These are phyloP conservation scores for Magnusiomyces paraingens DNA, from an alignment of 1,139 yeast genomes.

Conservation along the genomic window DNA sequence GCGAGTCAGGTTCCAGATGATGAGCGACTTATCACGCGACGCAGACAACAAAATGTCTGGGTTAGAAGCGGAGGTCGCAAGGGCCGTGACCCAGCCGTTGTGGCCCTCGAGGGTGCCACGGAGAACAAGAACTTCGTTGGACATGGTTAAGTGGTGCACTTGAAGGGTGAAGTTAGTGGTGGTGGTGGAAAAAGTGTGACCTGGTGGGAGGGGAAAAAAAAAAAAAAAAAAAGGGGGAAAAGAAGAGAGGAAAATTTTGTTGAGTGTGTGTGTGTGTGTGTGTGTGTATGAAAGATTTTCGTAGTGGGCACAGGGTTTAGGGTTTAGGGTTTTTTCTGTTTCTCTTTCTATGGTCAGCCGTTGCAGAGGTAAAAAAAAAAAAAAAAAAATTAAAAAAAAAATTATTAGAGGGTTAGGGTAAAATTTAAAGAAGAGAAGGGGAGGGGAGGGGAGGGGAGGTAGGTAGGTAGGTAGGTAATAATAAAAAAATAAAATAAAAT, in stretches of 20 bases:
- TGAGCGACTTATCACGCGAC: conserved; percentile 97
- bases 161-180: conserved; percentile 1
- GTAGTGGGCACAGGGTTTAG: neutral
- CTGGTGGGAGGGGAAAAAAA: neutral
- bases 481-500: neutral
- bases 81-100: conserved; percentile 84
- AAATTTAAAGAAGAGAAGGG: too few relatives aligned
- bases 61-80: conserved; percentile 97
- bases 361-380: neutral
- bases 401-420: neutral
- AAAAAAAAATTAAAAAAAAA: neutral
- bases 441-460: too few relatives aligned
- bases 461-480: too few relatives aligned
- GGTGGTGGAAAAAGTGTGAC: neutral
- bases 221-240: neutral
- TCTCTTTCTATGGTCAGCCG: too few relatives aligned
- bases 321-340: too few relatives aligned
- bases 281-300: neutral
- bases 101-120: conserved; percentile 96
- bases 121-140: conserved; percentile 88
- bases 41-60: conserved; percentile 98
- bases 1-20: conserved; percentile 98
- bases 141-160: conserved; percentile 21
- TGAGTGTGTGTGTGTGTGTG: neutral
- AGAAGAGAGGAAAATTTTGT: neutral